Base-by-base conservation (phyloP, 2,329 filamentous ascomycete genomes). In the Aaosphaeria pasadenensis region DNA sequence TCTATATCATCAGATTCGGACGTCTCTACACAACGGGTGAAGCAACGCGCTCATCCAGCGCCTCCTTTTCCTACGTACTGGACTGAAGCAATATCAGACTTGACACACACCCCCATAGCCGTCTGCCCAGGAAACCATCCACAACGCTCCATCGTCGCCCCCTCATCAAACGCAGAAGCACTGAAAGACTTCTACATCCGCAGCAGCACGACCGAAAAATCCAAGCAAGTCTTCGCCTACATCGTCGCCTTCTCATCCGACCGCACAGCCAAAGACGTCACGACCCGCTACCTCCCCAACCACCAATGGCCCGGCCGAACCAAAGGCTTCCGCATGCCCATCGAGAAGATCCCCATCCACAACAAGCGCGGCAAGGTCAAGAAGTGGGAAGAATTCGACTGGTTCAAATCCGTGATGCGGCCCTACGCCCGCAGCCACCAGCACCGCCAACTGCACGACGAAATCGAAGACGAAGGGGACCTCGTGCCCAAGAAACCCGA, bases 251-350 rank as follows among this genome's bases (percentile, higher is more conserved):
- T 88, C 69, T 89, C 88, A 0, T 72, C 82, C 3, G 91, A 97
- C 63, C 89, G 89, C 2, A 91, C 90, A 0, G 91, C 90, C 9
- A 97, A 97, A 66, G 94, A 99, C 65, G 88, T 99, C 11, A 99
- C 94, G 0, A 85, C 94, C 7, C 83, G 94, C 30, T 99, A 99
- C 67, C 74, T 99, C 6, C 91, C 87, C 60, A 83, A 86, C 24
- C 88, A 88, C 48, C 80, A 87, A 45, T 85, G 91, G 66, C 94
- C 94, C 1, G 92, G 94, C 4, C 88, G 91, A 57, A 95, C 92
- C 0, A 97, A 96, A 64, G 90, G 91, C 4, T 81, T 86, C 54
- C 83, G 94, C 5, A 81, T 96, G 64, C 83, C 87, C 0, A 66
- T 85, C 2, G 89, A 95, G 58, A 96, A 92, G 62, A 77, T 95